Evolutionary conservation across 2,329 filamentous ascomycete species (phyloP).

Genomic region (Trichoderma atroviride): DNA sequence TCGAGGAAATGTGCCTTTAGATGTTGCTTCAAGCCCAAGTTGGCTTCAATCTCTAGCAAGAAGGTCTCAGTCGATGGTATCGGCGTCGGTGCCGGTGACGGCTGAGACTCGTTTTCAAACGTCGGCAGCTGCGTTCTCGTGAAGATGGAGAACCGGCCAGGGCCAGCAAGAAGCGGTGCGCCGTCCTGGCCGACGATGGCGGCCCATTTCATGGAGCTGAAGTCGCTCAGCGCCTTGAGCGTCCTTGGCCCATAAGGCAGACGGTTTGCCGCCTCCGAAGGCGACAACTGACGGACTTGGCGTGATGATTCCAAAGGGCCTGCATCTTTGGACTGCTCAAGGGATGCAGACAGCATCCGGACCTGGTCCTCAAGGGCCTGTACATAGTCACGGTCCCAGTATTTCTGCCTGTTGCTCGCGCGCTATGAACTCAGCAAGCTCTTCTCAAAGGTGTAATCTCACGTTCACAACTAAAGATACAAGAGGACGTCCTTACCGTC

Average conservation of each 20-base stretch:
- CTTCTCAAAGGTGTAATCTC: neutral
- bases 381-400: conserved; percentile 26
- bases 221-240: conserved; percentile 13
- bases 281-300: neutral
- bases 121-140: conserved; percentile 14
- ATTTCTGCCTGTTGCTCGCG: conserved; percentile 14
- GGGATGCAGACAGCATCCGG: conserved; percentile 16
- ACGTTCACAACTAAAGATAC: neutral
- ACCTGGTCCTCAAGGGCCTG: conserved; percentile 21
- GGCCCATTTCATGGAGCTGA: conserved; percentile 19
- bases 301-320: neutral
- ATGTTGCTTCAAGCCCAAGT: conserved; percentile 21
- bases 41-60: conserved; percentile 11
- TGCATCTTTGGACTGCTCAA: conserved; percentile 4
- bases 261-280: neutral
- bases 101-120: conserved; percentile 17
- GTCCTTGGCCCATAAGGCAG: conserved; percentile 19
- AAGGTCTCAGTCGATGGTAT: conserved; percentile 1
- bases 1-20: conserved; percentile 23
- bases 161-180: conserved; percentile 9
- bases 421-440: neutral
- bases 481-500: neutral
- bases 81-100: neutral
- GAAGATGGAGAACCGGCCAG: conserved; percentile 12
- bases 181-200: conserved; percentile 5